Evolutionary conservation across 805 yeast genomes (phyloP), one percentile per base, ranked within the genome.

Genomic region (Yamadazyma paraphyllophila): DNA sequence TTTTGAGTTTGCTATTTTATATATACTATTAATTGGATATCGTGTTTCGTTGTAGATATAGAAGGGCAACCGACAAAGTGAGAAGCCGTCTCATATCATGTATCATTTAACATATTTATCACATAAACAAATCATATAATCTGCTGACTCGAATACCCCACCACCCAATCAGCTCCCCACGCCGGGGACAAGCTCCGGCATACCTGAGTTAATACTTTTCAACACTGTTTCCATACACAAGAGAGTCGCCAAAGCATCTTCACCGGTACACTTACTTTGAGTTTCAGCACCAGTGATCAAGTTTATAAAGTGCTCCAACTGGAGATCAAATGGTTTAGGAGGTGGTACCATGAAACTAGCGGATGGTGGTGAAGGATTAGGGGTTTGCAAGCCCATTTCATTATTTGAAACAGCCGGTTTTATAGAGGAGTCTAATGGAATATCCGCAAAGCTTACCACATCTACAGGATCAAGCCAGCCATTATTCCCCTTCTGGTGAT

Each of bases 141-240:
- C 24, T 20, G 24, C 24, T 6, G 6, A 20, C 6, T 20, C 24
- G 24, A n/a, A n/a, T n/a, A n/a, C n/a, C n/a, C n/a, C n/a, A 6
- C 24, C 24, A 20, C 3, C 3, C 6, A 20, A 20, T 20, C 24
- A 20, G 3, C 24, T 20, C 24, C 3, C 24, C 3, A 45, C 41
- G 2, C 24, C 50, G 45, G 57, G 27, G 47, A 53, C 54, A 36
- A 45, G 6, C 8, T 54, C 59, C 9, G 57, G 58, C 41, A 56
- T 38, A 2, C 68, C 73, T 11, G 67, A 55, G 25, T 61, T 60
- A 14, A 68, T 57, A 8, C 69, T 62, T 41, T 55, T 56, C 27
- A 62, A 34, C 0, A 69, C 72, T 1, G 73, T 73, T 32, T 68
- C 67, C 30, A 69, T 63, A 45, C 72, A 66, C n/a, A 68, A 56